Base-by-base conservation (phyloP, 164 flowering plant species). In the Euptelea pleiosperma region DNA sequence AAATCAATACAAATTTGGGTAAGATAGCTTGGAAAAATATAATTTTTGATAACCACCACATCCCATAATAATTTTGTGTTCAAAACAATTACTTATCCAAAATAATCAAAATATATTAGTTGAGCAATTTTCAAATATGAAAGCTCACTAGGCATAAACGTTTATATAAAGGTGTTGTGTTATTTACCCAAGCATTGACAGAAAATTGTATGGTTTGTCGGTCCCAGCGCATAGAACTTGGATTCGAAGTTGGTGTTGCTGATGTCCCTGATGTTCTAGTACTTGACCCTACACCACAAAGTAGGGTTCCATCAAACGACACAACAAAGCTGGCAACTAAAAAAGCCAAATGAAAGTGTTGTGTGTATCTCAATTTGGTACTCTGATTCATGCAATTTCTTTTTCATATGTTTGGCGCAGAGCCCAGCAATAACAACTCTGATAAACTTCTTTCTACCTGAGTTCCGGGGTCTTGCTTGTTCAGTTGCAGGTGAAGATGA, bases 151-250 rank as follows among this genome's bases (percentile, higher is more conserved):
- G 56, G 26, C 18, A 34, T 45, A 25, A 33, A 36, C 8, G 42
- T 52, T 31, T 8, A 55, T 22, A 33, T 14, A 37, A 37, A 34
- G 19, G 25, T 28, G 42, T 19, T 16, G 30, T 19, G 33, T 54
- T n/a, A 12, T 49, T 36, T 85, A 94, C 99, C 99, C 99, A 94
- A 61, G 96, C 96, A 86, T 85, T 87, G 60, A 86, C 76, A 62
- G 98, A 87, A 72, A 94, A 94, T 31, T 84, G 96, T 66, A 91
- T 83, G 33, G 99, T 91, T 54, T 83, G 83, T 28, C 83, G 72
- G 70, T 94, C 91, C 98, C 89, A 84, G 15, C 87, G 96, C 57
- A 83, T 37, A 54, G 94, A 69, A 59, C 81, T 71, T 52, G 79
- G 65, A 73, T 43, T 64, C n/a, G 80, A 50, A 58, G 74, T 70